Evolutionary conservation across 2,329 filamentous ascomycete genomes (phyloP), one percentile per base, ranked within the genome.

Genomic region (Xylaria sp.): DNA sequence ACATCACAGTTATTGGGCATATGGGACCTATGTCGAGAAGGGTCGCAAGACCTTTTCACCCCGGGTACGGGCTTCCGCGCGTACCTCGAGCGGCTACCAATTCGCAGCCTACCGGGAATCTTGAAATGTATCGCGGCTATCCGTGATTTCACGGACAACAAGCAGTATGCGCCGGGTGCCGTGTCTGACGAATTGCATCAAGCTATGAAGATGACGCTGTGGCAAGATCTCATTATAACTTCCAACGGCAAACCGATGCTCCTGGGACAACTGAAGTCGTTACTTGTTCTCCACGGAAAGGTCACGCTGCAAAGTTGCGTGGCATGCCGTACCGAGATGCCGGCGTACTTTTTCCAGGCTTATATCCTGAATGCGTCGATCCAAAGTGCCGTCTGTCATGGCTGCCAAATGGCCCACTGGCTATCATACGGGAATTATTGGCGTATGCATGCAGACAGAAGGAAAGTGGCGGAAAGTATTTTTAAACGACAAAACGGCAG

Each of bases 1-100:
- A 54, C 44, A 0, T 68, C 71, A 0, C 31, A 52, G 3, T 58
- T 75, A 2, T 4, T 65, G 1, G 54, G 46, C 0, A 54, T 68
- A 8, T 46, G 68, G 3, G 49, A 41, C 0, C 27, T 68, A 1
- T 70, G 71, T 9, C 7, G 57, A 0, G 6, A 64, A 0, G 54
- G 64, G 1, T 25, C 25, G 1, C 66, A 73, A 11, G 68, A 73
- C 9, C 64, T 71, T 11, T 67, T 71, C 17, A 63, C 60, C 0
- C 66, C 67, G 0, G 73, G 72, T 0, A 69, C 65, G 1, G 70
- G 65, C 1, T 71, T 74, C 60, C 55, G 71, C 1, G 38, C 66
- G 1, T 75, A 66, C 37, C 64, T 75, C 0, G 68, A 75, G 15
- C 59, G 67, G 2, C 46, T 73, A 0, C 73, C 72, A 0, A 40